Base-by-base conservation (phyloP, 108 stramenopile genomes). In the Fistulifera solaris region DNA sequence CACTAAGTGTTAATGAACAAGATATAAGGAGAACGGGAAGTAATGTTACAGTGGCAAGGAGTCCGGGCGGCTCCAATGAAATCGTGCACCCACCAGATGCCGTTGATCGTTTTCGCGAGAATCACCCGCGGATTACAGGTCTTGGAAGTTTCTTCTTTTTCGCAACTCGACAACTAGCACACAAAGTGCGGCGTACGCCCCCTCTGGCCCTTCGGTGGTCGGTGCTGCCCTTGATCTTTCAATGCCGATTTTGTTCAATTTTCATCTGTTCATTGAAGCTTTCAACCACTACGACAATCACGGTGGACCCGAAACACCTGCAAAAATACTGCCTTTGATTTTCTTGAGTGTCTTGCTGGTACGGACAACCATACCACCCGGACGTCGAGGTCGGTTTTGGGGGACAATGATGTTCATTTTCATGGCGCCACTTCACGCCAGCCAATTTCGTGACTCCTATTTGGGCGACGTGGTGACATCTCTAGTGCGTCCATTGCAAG, bases 161-260 rank as follows among this genome's bases (percentile, higher is more conserved):
- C 65, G 72, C 28, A 41, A 63, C 5, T 18, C 66, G 17, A n/a
- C 66, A 21, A 63, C 71, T 12, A 56, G 55, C 13, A 55, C 74
- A 40, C 38, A 50, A 59, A 65, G 75, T 59, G 81, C 78, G 1
- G 71, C 75, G 8, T 92, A 92, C 58, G 90, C 90, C 27, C 90
- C 90, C 18, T 87, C 85, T 1, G 90, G 84, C 40, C 86, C 90
- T 17, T 67, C 71, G 2, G 90, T 92, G 3, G 61, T 83, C 31
- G 86, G 90, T 13, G 90, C 90, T 11, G 86, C 76, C 21, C 40
- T 92, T 47, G 90, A 92, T 59, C 48, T 92, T 48, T 76, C 70
- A 42, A 80, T 92, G 65, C 90, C 90, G 1, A 81, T 87, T 17
- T 61, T 92, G 38, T 86, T 92, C 72, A 87, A 92, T 55, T 92